Percentiles rank a stretch among this genome's conserved stretches.
Evolutionary conservation across 139 green algal genomes (phyloP).

Genomic region (Chlamydomonas sp.): DNA sequence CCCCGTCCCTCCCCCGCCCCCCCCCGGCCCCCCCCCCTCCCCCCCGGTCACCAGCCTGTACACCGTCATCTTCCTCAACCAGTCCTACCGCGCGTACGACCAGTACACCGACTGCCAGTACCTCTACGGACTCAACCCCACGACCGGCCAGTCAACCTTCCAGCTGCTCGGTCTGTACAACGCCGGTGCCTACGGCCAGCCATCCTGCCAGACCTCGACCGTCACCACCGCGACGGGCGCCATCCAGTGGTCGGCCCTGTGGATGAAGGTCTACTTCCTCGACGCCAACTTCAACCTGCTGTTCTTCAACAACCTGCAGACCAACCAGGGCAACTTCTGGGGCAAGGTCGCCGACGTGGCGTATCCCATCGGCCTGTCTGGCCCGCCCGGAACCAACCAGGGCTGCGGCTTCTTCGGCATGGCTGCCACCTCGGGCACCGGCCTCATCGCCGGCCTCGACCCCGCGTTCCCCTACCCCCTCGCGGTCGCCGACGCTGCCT

Average conservation of each 20-base stretch:
- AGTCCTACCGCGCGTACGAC: background rate
- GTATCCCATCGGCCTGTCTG: background rate
- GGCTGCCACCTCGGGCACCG: background rate
- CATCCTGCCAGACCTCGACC: background rate
- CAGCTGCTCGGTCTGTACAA: slow-evolving; percentile 1
- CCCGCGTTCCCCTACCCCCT: background rate
- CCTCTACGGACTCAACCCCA: background rate
- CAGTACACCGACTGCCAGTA: background rate
- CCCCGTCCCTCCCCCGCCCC: background rate
- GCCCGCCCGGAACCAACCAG: background rate
- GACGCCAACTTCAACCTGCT: background rate
- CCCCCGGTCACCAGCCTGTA: background rate
- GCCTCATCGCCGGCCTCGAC: background rate
- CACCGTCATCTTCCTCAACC: slow-evolving; percentile 7
- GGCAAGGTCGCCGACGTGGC: background rate
- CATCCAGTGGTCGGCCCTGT: background rate
- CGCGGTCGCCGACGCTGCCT: too few species aligned
- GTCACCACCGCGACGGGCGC: background rate
- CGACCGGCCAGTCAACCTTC: background rate
- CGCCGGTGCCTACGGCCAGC: too few species aligned
- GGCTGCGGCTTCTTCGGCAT: slow-evolving; percentile 3
- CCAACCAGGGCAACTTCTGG: background rate
- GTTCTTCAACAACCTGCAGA: background rate
- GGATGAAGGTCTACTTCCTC: slow-evolving; percentile 5
- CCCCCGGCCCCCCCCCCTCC: background rate